Conservation (phyloP, 1,139 yeast genomes). For the Meyerozyma sp. region DNA sequence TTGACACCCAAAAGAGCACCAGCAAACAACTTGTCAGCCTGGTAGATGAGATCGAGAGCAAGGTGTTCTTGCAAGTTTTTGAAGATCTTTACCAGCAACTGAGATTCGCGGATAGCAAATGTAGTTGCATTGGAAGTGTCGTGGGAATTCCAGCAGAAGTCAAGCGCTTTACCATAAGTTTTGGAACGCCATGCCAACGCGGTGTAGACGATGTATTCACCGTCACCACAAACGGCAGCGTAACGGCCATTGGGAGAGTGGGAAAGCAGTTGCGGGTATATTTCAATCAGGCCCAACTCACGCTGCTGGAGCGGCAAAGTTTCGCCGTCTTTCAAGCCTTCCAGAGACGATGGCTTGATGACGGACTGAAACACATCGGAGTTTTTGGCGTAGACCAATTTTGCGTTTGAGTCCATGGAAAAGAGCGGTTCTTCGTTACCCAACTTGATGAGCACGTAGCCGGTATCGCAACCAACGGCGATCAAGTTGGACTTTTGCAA, state of each 20-base stretch:
- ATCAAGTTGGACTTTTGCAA: slow-evolving; percentile 74
- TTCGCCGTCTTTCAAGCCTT: slow-evolving; percentile 77
- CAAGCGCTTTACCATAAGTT: slow-evolving; percentile 84
- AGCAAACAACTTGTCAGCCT: slow-evolving; percentile 77
- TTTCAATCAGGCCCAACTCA: slow-evolving; percentile 88
- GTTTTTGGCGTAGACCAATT: slow-evolving; percentile 85
- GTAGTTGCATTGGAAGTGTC: slow-evolving; percentile 65
- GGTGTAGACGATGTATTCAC: slow-evolving; percentile 92
- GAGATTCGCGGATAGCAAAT: slow-evolving; percentile 76
- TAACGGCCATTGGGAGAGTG: slow-evolving; percentile 98
- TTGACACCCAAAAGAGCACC: slow-evolving; percentile 85
- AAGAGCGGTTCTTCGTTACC: slow-evolving; percentile 94
- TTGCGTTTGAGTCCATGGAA: slow-evolving; percentile 91
- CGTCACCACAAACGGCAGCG: slow-evolving; percentile 97
- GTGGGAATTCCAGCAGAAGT: slow-evolving; percentile 87
- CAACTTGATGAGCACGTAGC: slow-evolving; percentile 76
- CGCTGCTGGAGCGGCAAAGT: slow-evolving; percentile 68
- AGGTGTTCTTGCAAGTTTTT: slow-evolving; percentile 81
- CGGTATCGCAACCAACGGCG: slow-evolving; percentile 94
- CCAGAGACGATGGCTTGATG: slow-evolving; percentile 62
- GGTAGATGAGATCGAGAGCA: slow-evolving; percentile 60
- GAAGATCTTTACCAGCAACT: slow-evolving; percentile 61
- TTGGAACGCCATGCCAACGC: slow-evolving; percentile 98
- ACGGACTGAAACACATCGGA: slow-evolving; percentile 84
- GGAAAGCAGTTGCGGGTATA: slow-evolving; percentile 78